Evolutionary conservation across 1,284 basidiomycete genomes (phyloP).

Genomic region (Cryptococcus sp.): DNA sequence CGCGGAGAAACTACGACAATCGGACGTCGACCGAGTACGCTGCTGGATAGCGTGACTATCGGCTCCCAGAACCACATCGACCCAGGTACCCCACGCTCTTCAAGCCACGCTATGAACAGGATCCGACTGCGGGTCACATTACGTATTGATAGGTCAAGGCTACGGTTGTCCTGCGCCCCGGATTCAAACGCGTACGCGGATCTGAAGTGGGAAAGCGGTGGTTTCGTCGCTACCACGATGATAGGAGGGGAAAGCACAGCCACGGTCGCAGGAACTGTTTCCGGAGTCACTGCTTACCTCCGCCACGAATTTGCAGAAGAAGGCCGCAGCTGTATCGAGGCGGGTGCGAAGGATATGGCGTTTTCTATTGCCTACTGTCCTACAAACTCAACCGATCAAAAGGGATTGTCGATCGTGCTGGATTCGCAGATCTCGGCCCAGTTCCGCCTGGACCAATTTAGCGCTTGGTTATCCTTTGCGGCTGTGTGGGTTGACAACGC

Average conservation of each 20-base stretch:
- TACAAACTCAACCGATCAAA: slow-evolving; percentile 32
- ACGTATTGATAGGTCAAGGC: slow-evolving; percentile 80
- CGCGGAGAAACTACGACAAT: slow-evolving; percentile 15
- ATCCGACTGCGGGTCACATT: slow-evolving; percentile 64
- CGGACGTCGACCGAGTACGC: neutral
- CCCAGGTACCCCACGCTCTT: slow-evolving; percentile 10
- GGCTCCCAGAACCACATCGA: slow-evolving; percentile 7
- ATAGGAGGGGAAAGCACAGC: slow-evolving; percentile 66
- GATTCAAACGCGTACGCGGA: slow-evolving; percentile 85
- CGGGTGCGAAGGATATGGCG: slow-evolving; percentile 46
- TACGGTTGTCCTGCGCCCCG: slow-evolving; percentile 80
- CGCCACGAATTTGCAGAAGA: slow-evolving; percentile 63
- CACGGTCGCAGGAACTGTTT: slow-evolving; percentile 73
- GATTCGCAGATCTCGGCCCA: slow-evolving; percentile 43
- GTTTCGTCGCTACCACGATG: slow-evolving; percentile 74
- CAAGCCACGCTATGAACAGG: slow-evolving; percentile 22
- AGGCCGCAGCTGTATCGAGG: slow-evolving; percentile 43
- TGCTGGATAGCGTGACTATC: slow-evolving; percentile 9
- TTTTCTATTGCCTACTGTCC: slow-evolving; percentile 38
- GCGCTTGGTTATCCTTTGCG: slow-evolving; percentile 47
- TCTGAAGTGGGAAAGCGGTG: slow-evolving; percentile 86
- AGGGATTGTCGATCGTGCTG: slow-evolving; percentile 58
- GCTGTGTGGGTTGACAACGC: slow-evolving; percentile 48
- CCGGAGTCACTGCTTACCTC: slow-evolving; percentile 72
- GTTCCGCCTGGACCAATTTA: slow-evolving; percentile 46